These are phyloP conservation scores for Neonectria magnoliae DNA, from an alignment of 2,329 filamentous ascomycete genomes.

Conservation along the genomic window DNA sequence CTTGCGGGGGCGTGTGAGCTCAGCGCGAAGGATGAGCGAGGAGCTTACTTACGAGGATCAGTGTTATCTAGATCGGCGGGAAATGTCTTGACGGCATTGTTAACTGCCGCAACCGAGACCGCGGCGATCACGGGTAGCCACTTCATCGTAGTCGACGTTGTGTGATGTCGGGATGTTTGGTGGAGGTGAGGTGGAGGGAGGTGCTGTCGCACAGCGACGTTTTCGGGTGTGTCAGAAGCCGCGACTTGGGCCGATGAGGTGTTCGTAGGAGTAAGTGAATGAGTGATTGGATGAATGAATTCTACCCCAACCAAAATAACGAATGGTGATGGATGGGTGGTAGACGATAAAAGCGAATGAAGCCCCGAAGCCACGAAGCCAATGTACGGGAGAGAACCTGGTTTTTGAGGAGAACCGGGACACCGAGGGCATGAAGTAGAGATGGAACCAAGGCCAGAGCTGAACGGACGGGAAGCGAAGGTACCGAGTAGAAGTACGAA, in stretches of 20 bases:
- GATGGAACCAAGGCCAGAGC: conserved; percentile 2
- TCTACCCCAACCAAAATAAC: neutral
- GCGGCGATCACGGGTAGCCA: conserved; percentile 14
- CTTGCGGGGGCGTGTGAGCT: conserved; percentile 54
- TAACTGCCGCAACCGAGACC: conserved; percentile 9
- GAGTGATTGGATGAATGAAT: neutral
- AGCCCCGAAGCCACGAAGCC: too few relatives aligned
- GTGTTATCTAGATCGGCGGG: conserved; percentile 27
- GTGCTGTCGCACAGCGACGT: conserved; percentile 11
- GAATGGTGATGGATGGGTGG: neutral
- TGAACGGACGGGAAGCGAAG: conserved; percentile 1
- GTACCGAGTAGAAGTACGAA: conserved; percentile 11
- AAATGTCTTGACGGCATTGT: neutral
- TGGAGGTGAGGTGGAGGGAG: neutral
- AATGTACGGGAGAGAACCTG: conserved; percentile 1
- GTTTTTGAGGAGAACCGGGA: neutral
- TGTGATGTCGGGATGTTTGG: neutral
- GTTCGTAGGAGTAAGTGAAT: neutral
- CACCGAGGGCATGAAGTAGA: conserved; percentile 11
- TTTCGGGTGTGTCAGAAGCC: neutral
- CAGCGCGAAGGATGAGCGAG: neutral
- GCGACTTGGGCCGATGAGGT: neutral
- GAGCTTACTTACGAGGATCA: conserved; percentile 27
- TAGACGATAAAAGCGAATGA: neutral
- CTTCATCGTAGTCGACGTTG: conserved; percentile 16